Evolutionary conservation across 305 asterid genomes (phyloP), one percentile per base, ranked within the genome.

Genomic region (Fraxinus albicans): DNA sequence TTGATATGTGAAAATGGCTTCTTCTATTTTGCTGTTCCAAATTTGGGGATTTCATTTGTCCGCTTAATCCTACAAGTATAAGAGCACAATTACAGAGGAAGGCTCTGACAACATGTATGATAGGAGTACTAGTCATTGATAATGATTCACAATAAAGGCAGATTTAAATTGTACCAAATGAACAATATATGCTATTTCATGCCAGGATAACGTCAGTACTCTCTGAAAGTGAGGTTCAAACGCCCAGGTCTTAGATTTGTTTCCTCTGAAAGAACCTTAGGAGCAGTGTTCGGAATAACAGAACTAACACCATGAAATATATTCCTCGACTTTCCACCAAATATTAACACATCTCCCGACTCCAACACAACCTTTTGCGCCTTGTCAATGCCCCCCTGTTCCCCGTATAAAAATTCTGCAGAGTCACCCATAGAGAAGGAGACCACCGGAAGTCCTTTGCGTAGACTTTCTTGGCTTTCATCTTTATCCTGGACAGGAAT

Each of bases 281-380:
- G 91, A 44, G 94, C 91, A 63, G 94, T 92, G 29, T 84, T 77
- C 1, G 88, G 85, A 47, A 33, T 4, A 80, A 94, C 89, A 35
- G 88, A 44, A 55, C 90, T 60, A 55, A 94, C 95, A 17, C 97
- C 98, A 80, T 94, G 97, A 84, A 84, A 94, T 58, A 94, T 86
- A 80, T 63, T 86, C 86, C 95, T 90, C 10, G 97, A 89, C 78
- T 87, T 76, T 77, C 97, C 97, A 76, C 97, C 98, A 80, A 93
- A 94, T 77, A 94, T 84, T 85, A 94, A 83, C 73, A 92, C 98
- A 80, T 94, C 98, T 73, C 98, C 98, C n/a, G 98, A 94, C 84
- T 90, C 93, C 77, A 94, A 83, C 8, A 27, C 5, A 10, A 93
- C 80, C 82, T 89, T 86, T 7, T 88, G 85, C 27, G 90, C 93